Base-by-base conservation (phyloP, 495 filamentous ascomycete species). In the Tetracladium marchalianum region DNA sequence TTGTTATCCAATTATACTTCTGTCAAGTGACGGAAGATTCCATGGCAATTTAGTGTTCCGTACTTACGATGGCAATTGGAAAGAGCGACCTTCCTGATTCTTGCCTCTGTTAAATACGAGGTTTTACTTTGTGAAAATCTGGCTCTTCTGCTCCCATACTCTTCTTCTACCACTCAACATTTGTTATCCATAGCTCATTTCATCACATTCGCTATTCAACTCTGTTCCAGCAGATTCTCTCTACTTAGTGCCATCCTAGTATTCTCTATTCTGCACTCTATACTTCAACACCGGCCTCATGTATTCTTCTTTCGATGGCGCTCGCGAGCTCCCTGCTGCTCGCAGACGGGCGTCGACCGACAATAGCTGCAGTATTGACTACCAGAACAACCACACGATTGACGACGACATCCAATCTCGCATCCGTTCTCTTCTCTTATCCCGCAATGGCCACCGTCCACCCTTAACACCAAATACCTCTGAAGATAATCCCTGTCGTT, bases 321-420 rank as follows among this genome's bases (percentile, higher is more conserved):
- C 35, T 10, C 22, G 22, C 22, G 43, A 38, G 32, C 11, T 17
- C 15, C 11, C 35, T 41, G 10, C 41, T 11, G 34, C 39, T 10
- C 46, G 46, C 31, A 41, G 44, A 49, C 44, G 49, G 32, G 35
- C 18, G 39, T 47, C 44, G 17, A 52, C 46, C 22, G 34, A 31
- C 6, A 41, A 36, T 34, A 47, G 45, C 47, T 47, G 39, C 15
- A 46, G 49, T 9, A 44, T 55, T 16, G 51, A 58, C 37, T 55
- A 52, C 32, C 22, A 49, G 5, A 55, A 15, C 22, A 41, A 39
- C 41, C 39, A 31, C 24, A 35, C 31, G 40, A 41, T 59, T 16
- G 56, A 59, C 13, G 52, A 49, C 15, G 56, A 53, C 18, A 47
- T 55, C 36, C 36, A 43, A 15, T 47, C 44, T 7, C 42, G 50